Base-by-base conservation (phyloP, 352 stramenopile species). In the Lagenidium giganteum region DNA sequence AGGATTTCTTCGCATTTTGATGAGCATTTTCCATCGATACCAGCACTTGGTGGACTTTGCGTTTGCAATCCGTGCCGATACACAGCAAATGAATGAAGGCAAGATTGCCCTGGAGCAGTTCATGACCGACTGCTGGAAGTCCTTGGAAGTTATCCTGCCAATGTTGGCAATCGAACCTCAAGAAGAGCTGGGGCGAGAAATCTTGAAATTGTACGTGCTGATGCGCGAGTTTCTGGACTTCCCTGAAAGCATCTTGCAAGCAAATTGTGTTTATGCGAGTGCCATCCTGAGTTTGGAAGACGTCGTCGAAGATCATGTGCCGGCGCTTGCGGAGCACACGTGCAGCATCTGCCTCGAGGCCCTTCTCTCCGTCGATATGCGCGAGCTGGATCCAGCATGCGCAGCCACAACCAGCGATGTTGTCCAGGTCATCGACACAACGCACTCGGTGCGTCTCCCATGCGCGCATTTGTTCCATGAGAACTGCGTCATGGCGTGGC, bases 401-500 rank as follows among this genome's bases (percentile, higher is more conserved):
- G n/a, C n/a, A n/a, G n/a, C n/a, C n/a, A n/a, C n/a, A n/a, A n/a
- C n/a, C n/a, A n/a, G n/a, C n/a, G n/a, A n/a, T n/a, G n/a, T n/a
- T n/a, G n/a, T n/a, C n/a, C n/a, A n/a, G n/a, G n/a, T n/a, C n/a
- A n/a, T n/a, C n/a, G n/a, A n/a, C n/a, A n/a, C n/a, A n/a, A n/a
- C n/a, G n/a, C n/a, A n/a, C n/a, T n/a, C n/a, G n/a, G 42, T 50
- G 26, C 30, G 11, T 21, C 48, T 83, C 32, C 72, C 72, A 12
- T 85, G 72, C 48, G 36, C 43, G 13, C 72, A 83, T 51, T 30
- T 67, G 4, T 83, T 78, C 60, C 70, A 85, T 36, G 72, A 85
- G 31, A 72, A 83, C 53, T 85, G 72, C 54, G 64, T 76, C 44
- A 81, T 85, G 67, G 64, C 68, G 28, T 83, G 72, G 72, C 48